Evolutionary conservation across 179 eudicot genomes (phyloP).

Genomic region (Heliamphora pulchella): DNA sequence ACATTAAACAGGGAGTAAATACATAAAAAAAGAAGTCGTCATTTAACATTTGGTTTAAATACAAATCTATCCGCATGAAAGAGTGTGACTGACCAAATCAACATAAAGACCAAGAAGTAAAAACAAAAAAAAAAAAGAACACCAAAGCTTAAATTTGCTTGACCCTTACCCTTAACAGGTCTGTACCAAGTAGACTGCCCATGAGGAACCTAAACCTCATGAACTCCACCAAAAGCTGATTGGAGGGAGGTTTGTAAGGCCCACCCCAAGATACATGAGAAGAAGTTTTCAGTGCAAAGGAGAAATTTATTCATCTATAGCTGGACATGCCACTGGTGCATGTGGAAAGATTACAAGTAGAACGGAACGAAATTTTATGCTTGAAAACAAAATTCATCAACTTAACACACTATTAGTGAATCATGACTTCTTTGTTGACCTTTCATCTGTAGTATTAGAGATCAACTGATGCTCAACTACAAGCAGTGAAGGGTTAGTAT

Average conservation of each 20-base stretch:
- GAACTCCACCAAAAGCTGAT: neutral
- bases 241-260: too few relatives aligned
- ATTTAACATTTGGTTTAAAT: neutral
- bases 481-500: neutral
- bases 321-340: neutral
- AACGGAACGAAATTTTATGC: neutral
- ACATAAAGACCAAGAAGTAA: neutral
- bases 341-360: neutral
- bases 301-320: conserved; percentile 8
- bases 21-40: neutral
- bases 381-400: neutral
- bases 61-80: neutral
- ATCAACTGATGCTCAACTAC: neutral
- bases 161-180: too few relatives aligned
- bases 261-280: neutral
- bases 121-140: too few relatives aligned
- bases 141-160: too few relatives aligned
- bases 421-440: neutral
- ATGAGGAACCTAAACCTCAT: neutral
- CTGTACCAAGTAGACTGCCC: neutral
- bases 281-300: neutral
- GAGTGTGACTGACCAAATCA: neutral
- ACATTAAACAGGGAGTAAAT: conserved; percentile 4
- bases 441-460: neutral
- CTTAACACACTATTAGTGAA: neutral